Evolutionary conservation across 768 basidiomycete species (phyloP), one percentile per base, ranked within the genome.

Genomic region (Mycena rosella): DNA sequence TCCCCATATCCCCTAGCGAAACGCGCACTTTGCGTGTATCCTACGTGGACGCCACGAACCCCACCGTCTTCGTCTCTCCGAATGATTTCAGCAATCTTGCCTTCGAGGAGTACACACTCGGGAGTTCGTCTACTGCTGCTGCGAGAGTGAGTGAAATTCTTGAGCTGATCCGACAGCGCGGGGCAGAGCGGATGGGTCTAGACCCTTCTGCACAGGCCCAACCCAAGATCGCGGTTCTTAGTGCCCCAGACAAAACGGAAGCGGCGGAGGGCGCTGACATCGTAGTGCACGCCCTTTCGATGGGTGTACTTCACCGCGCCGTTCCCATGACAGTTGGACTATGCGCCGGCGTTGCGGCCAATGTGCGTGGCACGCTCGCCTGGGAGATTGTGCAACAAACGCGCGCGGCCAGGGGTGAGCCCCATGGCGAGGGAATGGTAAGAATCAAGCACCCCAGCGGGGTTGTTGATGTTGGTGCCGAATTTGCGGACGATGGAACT

Each of bases 1-100:
- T 86, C n/a, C 56, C 69, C 11, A 17, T 60, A 29, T 66, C 74
- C 20, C 47, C 44, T n/a, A 61, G 60, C 26, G 55, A 74, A 30
- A 62, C 71, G 40, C 67, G 71, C 30, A 69, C 61, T 24, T 65
- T 86, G 58, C 76, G 75, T 45, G 84, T 81, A 1, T 91, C 90
- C 14, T 82, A 90, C 11, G 84, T 93, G 15, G 92, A 93, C 72
- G 91, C 91, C 2, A 90, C 92, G 18, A 93, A 93, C 74, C 92
- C 92, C 0, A 90, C 88, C 8, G 86, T 94, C 18, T 89, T 94
- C 77, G 82, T 44, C 80, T 93, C 40, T 68, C 74, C 24, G 49
- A 68, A 8, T 75, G 80, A n/a, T n/a, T n/a, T n/a, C n/a, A n/a
- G n/a, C n/a, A n/a, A n/a, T 38, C 79, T 87, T 48, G 76, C 80